phyloP scores from a whole-genome alignment of 2,329 filamentous ascomycete genomes.

The Monosporascus sp. region DNA sequence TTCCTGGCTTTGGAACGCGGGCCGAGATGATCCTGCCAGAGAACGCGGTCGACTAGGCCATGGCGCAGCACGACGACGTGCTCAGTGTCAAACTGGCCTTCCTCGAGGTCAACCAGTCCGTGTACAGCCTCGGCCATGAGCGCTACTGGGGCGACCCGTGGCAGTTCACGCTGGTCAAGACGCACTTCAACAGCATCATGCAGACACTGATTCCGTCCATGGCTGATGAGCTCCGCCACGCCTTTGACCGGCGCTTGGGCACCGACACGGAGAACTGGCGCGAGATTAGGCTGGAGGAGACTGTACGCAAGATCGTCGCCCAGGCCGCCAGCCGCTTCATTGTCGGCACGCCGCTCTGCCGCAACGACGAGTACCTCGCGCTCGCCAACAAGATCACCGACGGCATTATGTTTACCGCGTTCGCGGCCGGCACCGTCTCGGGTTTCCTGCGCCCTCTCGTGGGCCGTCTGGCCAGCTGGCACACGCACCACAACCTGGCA shows the following conservation, averaged over 20 bases:
- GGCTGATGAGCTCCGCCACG: constrained; percentile 28
- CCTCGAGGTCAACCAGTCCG: constrained; percentile 31
- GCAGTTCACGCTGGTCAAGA: constrained; percentile 27
- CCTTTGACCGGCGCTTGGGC: constrained; percentile 31
- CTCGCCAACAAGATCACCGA: too few species aligned
- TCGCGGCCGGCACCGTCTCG: too few species aligned
- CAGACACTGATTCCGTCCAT: constrained; percentile 28
- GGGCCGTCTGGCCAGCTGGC: too few species aligned
- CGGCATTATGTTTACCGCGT: too few species aligned
- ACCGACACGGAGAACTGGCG: constrained; percentile 28
- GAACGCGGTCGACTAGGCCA: constrained; percentile 32
- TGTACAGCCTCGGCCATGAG: constrained; percentile 32
- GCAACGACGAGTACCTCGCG: constrained; percentile 18
- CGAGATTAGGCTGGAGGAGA: constrained; percentile 23
- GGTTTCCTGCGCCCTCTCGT: too few species aligned
- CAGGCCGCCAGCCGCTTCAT: constrained; percentile 19
- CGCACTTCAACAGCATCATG: constrained; percentile 28
- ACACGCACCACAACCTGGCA: too few species aligned
- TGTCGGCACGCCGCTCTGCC: constrained; percentile 17
- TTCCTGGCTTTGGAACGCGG: constrained; percentile 34
- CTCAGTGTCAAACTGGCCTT: constrained; percentile 31
- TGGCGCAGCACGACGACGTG: constrained; percentile 32
- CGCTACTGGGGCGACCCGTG: constrained; percentile 15
- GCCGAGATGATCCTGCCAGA: constrained; percentile 38
- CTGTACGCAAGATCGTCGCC: constrained; percentile 23